Evolutionary conservation across 371 early-diverging fungal genomes (phyloP).

Genomic region (Actinomucor elegans): DNA sequence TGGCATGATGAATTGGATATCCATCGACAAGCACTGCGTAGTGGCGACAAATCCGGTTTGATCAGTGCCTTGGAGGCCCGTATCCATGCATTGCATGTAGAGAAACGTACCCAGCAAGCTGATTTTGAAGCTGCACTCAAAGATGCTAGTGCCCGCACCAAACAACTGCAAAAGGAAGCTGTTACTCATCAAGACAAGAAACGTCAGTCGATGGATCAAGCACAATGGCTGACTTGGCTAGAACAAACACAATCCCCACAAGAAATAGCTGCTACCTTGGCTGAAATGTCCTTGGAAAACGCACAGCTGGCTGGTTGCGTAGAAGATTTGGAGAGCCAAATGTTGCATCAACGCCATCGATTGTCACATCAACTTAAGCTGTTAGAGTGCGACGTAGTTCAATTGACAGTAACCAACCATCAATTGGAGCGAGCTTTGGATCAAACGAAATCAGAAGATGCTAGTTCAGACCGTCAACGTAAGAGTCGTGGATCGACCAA

Average conservation of each 20-base stretch:
- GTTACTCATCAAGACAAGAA: not conserved
- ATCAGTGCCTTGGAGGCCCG: not conserved
- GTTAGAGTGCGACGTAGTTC: not conserved
- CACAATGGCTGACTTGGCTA: not conserved
- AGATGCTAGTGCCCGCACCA: not conserved
- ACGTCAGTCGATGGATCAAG: not conserved
- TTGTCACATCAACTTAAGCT: not conserved
- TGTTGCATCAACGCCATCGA: not conserved
- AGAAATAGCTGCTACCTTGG: not conserved
- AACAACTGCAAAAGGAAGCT: slow-evolving; percentile 1
- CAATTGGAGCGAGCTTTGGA: slow-evolving; percentile 1
- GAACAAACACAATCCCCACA: not conserved
- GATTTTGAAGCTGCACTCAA: slow-evolving; percentile 9
- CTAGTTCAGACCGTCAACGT: too few species aligned
- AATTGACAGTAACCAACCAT: not conserved
- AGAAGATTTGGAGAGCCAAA: not conserved
- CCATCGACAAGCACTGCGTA: not conserved
- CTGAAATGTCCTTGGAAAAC: slow-evolving; percentile 8
- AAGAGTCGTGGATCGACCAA: too few species aligned
- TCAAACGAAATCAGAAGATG: too few species aligned
- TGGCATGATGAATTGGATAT: not conserved
- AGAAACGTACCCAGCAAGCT: not conserved
- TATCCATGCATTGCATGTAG: not conserved
- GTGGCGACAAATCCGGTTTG: slow-evolving; percentile 6
- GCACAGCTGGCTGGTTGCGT: not conserved